These are phyloP conservation scores for Tephrocybe sp. DNA, from an alignment of 768 basidiomycete genomes.

Conservation along the genomic window DNA sequence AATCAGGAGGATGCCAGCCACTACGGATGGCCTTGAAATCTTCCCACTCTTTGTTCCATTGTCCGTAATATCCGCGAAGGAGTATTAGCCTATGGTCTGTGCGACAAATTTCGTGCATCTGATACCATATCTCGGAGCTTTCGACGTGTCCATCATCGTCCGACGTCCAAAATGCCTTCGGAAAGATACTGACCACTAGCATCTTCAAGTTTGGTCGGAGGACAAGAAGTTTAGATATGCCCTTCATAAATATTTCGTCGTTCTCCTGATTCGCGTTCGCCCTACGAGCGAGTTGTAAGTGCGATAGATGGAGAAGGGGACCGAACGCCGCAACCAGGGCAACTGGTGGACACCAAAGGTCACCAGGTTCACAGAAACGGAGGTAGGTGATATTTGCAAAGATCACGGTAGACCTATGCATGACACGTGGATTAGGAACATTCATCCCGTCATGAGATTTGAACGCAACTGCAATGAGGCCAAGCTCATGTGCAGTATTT, in stretches of 20 bases:
- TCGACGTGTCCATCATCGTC: slow-evolving; percentile 7
- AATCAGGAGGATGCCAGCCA: slow-evolving; percentile 17
- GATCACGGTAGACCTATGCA: slow-evolving; percentile 1
- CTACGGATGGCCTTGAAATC: slow-evolving; percentile 13
- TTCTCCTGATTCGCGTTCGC: slow-evolving; percentile 40
- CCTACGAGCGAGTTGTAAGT: slow-evolving; percentile 37
- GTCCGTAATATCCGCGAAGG: slow-evolving; percentile 18
- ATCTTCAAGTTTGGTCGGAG: slow-evolving; percentile 26
- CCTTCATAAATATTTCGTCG: slow-evolving; percentile 32
- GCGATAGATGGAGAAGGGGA: slow-evolving; percentile 31
- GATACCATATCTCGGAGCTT: slow-evolving; percentile 26
- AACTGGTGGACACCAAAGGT: slow-evolving; percentile 32
- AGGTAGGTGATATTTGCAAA: slow-evolving; percentile 29
- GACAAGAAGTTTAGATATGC: slow-evolving; percentile 27
- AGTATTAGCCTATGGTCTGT: slow-evolving; percentile 23
- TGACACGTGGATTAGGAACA: background rate
- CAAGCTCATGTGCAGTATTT: slow-evolving; percentile 11
- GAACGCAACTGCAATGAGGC: slow-evolving; percentile 25
- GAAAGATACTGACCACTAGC: slow-evolving; percentile 34
- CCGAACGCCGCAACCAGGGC: slow-evolving; percentile 31
- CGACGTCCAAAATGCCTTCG: slow-evolving; percentile 11
- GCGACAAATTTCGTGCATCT: slow-evolving; percentile 17
- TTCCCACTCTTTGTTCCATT: slow-evolving; percentile 25
- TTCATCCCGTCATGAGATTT: slow-evolving; percentile 23
- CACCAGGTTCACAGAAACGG: slow-evolving; percentile 36